Base-by-base conservation (phyloP, 2,329 filamentous ascomycete genomes). In the Calonectria henricotiae region DNA sequence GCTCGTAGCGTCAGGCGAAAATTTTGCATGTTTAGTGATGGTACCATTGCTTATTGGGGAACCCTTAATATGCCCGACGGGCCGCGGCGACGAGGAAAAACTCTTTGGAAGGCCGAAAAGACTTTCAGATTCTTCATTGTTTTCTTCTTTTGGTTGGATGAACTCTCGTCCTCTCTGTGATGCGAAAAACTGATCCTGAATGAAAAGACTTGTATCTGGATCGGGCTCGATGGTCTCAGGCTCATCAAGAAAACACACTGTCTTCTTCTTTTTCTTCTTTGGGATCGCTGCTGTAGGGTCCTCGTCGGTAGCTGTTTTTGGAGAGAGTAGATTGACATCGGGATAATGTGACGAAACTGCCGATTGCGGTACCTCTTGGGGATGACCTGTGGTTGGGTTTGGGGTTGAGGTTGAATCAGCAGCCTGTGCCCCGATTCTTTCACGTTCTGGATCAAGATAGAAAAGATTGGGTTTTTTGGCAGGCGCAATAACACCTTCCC, bases 401-500 rank as follows among this genome's bases (percentile, higher is more conserved):
- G 63, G 27, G 20, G 67, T 39, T 20, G 46, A 32, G 6, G 43
- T 30, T 12, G 67, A 55, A 8, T 27, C 12, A 8, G 25, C 20
- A n/a, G 41, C 49, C 8, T 63, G 20, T 13, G 20, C 23, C 27
- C 23, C 35, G 15, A 12, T 20, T 35, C 44, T 61, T 20, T 66
- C 73, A 9, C 72, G 72, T n/a, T 68, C 67, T 49, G 79, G 78
- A 5, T 79, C 77, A 13, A 85, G 79, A 74, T 35, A 84, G 71
- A 72, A 71, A 30, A 78, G 70, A 6, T 62, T 60, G 5, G 68
- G 68, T 41, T 82, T 71, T 65, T 83, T 80, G 2, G 82, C 77
- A 2, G 85, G 81, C 2, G 79, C 82, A 25, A 71, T 70, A 12
- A 73, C 64, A 35, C 89, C 87, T 51, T 84, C 84, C 64, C 81